Percentiles rank a stretch among this genome's conserved stretches.
Conservation (phyloP, 2,329 filamentous ascomycete species). For the Aureobasidium leucospermi region DNA sequence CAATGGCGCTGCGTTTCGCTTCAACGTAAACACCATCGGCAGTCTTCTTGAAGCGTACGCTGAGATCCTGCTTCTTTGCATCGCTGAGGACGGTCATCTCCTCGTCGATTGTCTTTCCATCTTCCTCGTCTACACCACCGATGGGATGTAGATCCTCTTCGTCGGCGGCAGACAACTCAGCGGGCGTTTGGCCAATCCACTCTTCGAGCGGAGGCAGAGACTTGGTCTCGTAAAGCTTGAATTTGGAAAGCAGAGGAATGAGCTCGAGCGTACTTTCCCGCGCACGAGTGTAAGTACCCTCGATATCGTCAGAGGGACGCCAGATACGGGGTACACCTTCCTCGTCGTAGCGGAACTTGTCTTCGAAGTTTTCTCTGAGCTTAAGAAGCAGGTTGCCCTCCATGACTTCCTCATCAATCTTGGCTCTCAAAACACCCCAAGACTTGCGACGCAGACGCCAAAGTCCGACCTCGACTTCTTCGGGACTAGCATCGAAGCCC, state of each 20-base stretch:
- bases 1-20: constrained; percentile 93
- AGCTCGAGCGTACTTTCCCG: constrained; percentile 86
- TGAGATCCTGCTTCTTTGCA: constrained; percentile 81
- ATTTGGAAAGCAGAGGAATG: constrained; percentile 80
- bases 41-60: constrained; percentile 94
- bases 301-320: constrained; percentile 94
- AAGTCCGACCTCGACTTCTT: constrained; percentile 84
- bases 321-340: constrained; percentile 91
- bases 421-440: constrained; percentile 82
- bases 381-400: constrained; percentile 94
- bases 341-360: constrained; percentile 98
- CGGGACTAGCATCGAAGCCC: constrained; percentile 85
- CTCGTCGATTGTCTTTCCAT: constrained; percentile 83
- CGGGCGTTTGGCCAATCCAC: constrained; percentile 75
- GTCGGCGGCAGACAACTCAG: constrained; percentile 67
- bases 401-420: constrained; percentile 96
- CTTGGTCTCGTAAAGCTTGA: constrained; percentile 68
- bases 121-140: constrained; percentile 84
- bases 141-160: constrained; percentile 87
- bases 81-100: constrained; percentile 94
- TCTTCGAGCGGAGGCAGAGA: constrained; percentile 71
- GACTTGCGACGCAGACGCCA: constrained; percentile 92
- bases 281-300: constrained; percentile 86
- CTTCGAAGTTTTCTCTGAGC: constrained; percentile 95
- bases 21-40: constrained; percentile 97